Conservation (phyloP, 2,329 filamentous ascomycete species). For the Diaporthe sp. region DNA sequence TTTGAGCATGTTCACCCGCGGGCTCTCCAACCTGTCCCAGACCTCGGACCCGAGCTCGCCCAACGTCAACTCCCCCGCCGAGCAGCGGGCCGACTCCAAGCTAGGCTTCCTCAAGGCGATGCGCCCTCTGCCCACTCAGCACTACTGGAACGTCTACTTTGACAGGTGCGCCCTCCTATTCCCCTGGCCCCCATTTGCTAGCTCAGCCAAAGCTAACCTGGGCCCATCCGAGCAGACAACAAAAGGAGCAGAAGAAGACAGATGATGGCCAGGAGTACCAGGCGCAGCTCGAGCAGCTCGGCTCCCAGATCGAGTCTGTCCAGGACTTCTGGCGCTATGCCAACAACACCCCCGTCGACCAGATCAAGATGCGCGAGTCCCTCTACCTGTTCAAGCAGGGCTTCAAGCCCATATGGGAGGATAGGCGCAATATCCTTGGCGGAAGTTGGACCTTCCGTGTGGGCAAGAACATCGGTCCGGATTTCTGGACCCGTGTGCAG, state of each 20-base stretch:
- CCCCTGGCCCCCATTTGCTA: constrained; percentile 13
- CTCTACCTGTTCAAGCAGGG: constrained; percentile 85
- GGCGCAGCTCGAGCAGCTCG: constrained; percentile 72
- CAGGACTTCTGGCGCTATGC: constrained; percentile 89
- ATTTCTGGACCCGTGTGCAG: constrained; percentile 86
- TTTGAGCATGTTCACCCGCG: constrained; percentile 68
- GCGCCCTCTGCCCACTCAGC: constrained; percentile 81
- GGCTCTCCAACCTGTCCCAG: constrained; percentile 73
- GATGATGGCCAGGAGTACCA: constrained; percentile 61
- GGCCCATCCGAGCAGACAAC: constrained; percentile 50
- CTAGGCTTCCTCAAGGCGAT: constrained; percentile 84
- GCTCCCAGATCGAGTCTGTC: constrained; percentile 79
- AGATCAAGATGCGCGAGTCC: constrained; percentile 82
- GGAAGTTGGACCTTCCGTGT: constrained; percentile 95
- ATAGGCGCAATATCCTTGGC: constrained; percentile 86
- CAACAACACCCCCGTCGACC: constrained; percentile 83
- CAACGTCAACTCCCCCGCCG: constrained; percentile 76
- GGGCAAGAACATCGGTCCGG: constrained; percentile 78
- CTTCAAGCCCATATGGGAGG: constrained; percentile 85
- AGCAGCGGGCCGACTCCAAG: constrained; percentile 83
- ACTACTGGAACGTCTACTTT: constrained; percentile 83
- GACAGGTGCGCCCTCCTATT: constrained; percentile 61
- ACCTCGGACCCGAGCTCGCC: constrained; percentile 71
- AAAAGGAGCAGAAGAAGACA: constrained; percentile 59
- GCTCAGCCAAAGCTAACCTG: constrained; percentile 26